A percentile compares a stretch with the other conserved stretches of the same genome.
Evolutionary conservation across 768 basidiomycete genomes (phyloP).

Genomic region (Lyophyllum shimeji): DNA sequence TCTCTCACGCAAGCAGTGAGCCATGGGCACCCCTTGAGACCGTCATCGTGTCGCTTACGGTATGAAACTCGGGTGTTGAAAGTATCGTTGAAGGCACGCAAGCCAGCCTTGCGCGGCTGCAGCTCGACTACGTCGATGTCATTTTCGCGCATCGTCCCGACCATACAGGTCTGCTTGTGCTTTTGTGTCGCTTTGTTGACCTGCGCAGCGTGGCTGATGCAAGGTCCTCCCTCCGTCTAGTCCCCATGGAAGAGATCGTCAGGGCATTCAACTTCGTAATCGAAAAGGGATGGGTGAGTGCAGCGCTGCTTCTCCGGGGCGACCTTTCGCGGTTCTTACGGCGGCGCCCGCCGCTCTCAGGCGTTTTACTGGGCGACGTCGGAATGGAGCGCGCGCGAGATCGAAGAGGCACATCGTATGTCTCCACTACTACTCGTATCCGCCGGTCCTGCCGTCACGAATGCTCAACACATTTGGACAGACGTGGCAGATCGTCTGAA

Average conservation of each 20-base stretch:
- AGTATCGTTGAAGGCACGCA: conserved; percentile 73
- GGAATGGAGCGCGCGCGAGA: conserved; percentile 74
- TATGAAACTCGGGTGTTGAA: background rate
- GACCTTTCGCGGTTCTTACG: background rate
- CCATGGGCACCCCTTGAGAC: background rate
- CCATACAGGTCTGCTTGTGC: conserved; percentile 37
- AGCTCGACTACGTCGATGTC: conserved; percentile 70
- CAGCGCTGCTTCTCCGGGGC: conserved; percentile 25
- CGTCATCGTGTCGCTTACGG: background rate
- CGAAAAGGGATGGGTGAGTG: conserved; percentile 59
- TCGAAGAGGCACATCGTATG: conserved; percentile 65
- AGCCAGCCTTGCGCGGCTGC: conserved; percentile 60
- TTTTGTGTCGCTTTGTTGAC: background rate
- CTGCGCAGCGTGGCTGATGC: background rate
- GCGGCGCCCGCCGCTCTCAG: conserved; percentile 17
- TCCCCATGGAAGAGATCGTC: conserved; percentile 72
- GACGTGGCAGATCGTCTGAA: conserved; percentile 66
- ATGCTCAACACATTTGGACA: conserved; percentile 16
- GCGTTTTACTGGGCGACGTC: conserved; percentile 68
- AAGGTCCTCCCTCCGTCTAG: conserved; percentile 22
- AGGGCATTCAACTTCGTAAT: conserved; percentile 77
- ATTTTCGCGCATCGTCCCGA: conserved; percentile 68
- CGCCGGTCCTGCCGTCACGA: background rate
- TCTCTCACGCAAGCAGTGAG: conserved; percentile 56
- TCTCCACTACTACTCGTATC: background rate